phyloP scores from a whole-genome alignment of 1,284 basidiomycete genomes.

The Megacollybia platyphylla region DNA sequence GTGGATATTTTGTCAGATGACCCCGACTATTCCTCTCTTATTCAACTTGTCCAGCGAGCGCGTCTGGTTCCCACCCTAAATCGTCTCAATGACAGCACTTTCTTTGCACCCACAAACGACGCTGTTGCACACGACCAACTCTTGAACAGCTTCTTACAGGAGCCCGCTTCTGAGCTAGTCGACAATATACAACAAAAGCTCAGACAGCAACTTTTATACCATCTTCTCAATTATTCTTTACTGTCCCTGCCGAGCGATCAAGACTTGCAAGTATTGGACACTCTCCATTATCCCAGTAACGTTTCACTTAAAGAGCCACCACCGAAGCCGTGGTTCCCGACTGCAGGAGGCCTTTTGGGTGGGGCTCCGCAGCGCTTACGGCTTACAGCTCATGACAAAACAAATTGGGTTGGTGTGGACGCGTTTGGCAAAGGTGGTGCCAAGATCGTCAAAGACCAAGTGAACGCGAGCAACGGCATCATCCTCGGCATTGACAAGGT shows the following conservation, averaged over 20 bases:
- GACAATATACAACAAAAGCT: slow-evolving; percentile 84
- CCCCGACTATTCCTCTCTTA: slow-evolving; percentile 68
- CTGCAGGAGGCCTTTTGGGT: slow-evolving; percentile 73
- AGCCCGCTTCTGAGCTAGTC: slow-evolving; percentile 20
- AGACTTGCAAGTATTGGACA: slow-evolving; percentile 32
- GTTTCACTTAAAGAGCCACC: slow-evolving; percentile 54
- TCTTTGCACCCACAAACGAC: slow-evolving; percentile 94
- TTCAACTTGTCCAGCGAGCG: slow-evolving; percentile 75
- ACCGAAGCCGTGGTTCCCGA: slow-evolving; percentile 74
- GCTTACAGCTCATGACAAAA: slow-evolving; percentile 35
- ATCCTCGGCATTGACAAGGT: slow-evolving; percentile 70
- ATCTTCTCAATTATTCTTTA: slow-evolving; percentile 82
- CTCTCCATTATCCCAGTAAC: slow-evolving; percentile 60
- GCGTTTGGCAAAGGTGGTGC: slow-evolving; percentile 59
- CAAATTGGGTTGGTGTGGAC: slow-evolving; percentile 58
- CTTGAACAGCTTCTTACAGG: slow-evolving; percentile 33
- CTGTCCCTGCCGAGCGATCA: slow-evolving; percentile 28
- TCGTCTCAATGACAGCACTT: slow-evolving; percentile 66
- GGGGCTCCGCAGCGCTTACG: slow-evolving; percentile 76
- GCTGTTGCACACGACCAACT: slow-evolving; percentile 55
- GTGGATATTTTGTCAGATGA: slow-evolving; percentile 72
- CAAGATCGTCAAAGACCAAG: slow-evolving; percentile 39
- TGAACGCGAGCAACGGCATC: slow-evolving; percentile 63
- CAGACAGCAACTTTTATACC: slow-evolving; percentile 89
- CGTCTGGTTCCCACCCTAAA: slow-evolving; percentile 89